Conservation (phyloP, 2,329 filamentous ascomycete species). For the Calonectria pteridis region DNA sequence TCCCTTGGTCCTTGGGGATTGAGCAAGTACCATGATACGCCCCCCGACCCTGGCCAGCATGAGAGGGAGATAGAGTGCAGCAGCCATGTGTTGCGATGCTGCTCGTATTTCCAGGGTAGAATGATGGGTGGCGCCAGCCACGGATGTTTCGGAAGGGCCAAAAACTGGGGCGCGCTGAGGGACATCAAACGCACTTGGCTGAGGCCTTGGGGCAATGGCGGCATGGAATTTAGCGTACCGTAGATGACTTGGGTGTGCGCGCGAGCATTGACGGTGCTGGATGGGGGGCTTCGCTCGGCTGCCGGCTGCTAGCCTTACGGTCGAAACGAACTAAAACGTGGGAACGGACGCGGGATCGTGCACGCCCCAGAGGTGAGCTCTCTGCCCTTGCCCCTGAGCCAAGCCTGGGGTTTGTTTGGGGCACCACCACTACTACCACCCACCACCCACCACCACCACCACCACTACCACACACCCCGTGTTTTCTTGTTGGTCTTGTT, state of each 20-base stretch:
- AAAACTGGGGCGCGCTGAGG: background rate
- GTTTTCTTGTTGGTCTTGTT: background rate
- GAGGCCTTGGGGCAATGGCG: background rate
- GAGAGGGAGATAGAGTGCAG: background rate
- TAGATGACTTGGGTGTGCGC: background rate
- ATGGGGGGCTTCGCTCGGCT: background rate
- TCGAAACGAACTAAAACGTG: slow-evolving; percentile 14
- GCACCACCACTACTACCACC: background rate
- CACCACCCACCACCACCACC: background rate
- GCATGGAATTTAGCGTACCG: slow-evolving; percentile 6
- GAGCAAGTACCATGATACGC: background rate
- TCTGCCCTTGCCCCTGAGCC: background rate
- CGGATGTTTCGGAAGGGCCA: background rate
- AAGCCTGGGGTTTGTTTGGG: background rate
- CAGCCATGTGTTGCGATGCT: background rate
- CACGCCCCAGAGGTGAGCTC: background rate
- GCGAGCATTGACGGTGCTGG: background rate
- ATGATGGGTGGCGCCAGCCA: background rate
- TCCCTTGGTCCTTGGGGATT: background rate
- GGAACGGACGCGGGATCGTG: slow-evolving; percentile 9
- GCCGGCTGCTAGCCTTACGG: background rate
- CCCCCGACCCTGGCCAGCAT: background rate
- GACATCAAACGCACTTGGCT: slow-evolving; percentile 3
- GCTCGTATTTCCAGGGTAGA: background rate
- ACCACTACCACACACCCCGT: too few species aligned